Conservation (phyloP, 768 basidiomycete genomes). For the Rhodosporidiobolus sp. region DNA sequence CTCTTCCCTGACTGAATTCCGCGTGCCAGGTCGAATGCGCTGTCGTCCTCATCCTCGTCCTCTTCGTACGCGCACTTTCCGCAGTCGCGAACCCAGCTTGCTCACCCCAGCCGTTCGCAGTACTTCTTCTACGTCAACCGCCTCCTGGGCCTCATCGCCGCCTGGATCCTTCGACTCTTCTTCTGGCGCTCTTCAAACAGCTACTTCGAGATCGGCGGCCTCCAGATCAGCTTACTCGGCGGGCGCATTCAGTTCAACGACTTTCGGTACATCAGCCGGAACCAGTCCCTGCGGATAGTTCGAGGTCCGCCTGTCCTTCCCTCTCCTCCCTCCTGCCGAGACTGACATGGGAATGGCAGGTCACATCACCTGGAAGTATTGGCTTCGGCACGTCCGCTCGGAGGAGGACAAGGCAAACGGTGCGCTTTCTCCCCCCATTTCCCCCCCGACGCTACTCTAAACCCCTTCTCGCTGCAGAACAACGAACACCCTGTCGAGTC, state of each 20-base stretch:
- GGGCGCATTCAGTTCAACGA: conserved; percentile 87
- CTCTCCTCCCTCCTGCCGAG: background rate
- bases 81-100: background rate
- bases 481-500: conserved; percentile 68
- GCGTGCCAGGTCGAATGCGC: background rate
- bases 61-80: background rate
- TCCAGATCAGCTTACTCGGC: conserved; percentile 82
- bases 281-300: conserved; percentile 78
- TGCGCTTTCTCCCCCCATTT: background rate
- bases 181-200: conserved; percentile 75
- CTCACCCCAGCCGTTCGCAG: background rate
- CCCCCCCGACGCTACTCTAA: conserved; percentile 44
- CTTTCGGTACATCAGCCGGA: conserved; percentile 82
- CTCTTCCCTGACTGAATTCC: background rate
- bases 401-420: conserved; percentile 19
- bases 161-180: conserved; percentile 63
- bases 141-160: conserved; percentile 66
- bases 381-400: conserved; percentile 62
- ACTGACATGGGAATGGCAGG: conserved; percentile 54
- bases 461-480: conserved; percentile 30
- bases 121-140: conserved; percentile 90
- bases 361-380: conserved; percentile 88
- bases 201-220: conserved; percentile 84
- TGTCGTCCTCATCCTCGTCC: conserved; percentile 17
- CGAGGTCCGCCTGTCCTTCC: background rate